phyloP scores from a whole-genome alignment of 352 stramenopile species.

The Phytophthora europaea region DNA sequence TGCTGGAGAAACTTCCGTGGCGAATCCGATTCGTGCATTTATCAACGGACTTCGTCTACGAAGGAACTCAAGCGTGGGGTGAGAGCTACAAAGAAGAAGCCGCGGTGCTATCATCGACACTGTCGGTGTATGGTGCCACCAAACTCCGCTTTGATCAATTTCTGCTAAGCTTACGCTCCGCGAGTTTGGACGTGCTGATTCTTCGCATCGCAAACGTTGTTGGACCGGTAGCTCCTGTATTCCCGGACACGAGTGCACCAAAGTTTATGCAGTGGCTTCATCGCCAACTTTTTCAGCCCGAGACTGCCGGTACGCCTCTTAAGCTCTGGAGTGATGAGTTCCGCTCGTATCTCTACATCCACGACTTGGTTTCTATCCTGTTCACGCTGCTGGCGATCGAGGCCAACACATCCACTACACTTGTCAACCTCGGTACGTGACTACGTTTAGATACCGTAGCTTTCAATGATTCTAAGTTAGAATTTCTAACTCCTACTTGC shows the following conservation, averaged over 20 bases:
- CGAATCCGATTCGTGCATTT: constrained; percentile 64
- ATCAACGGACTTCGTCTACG: constrained; percentile 80
- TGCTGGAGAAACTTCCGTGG: constrained; percentile 36
- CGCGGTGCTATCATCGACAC: constrained; percentile 6
- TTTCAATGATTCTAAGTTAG: too few species aligned
- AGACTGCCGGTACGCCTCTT: constrained; percentile 29
- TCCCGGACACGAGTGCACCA: constrained; percentile 39
- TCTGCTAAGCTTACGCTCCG: constrained; percentile 25
- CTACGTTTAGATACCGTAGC: not conserved
- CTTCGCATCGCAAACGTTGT: constrained; percentile 78
- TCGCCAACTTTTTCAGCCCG: constrained; percentile 42
- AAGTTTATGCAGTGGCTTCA: constrained; percentile 83
- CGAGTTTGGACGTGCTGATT: constrained; percentile 34
- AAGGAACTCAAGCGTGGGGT: constrained; percentile 33
- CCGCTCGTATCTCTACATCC: constrained; percentile 68
- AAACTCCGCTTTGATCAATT: constrained; percentile 69
- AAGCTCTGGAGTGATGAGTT: constrained; percentile 73
- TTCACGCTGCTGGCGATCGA: constrained; percentile 35
- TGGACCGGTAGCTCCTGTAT: constrained; percentile 50
- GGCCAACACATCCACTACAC: not conserved
- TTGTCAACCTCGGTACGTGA: constrained; percentile 67
- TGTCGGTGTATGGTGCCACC: constrained; percentile 55
- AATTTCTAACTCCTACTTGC: not conserved
- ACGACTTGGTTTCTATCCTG: constrained; percentile 56
- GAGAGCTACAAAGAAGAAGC: constrained; percentile 55